Evolutionary conservation across 2,329 filamentous ascomycete species (phyloP).

Genomic region (Zymoseptoria crescenta): DNA sequence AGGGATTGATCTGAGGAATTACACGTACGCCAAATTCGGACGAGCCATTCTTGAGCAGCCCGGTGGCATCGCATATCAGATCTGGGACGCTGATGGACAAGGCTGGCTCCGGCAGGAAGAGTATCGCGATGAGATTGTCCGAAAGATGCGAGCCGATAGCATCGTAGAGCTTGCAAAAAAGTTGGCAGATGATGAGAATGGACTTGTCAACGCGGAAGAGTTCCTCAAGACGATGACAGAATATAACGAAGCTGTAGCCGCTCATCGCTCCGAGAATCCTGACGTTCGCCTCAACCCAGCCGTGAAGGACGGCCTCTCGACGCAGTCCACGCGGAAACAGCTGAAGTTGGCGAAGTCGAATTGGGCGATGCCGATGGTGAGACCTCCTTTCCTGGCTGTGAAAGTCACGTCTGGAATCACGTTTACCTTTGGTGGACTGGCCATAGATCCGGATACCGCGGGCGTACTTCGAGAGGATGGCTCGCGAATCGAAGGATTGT

Average conservation of each 20-base stretch:
- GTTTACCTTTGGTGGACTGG: conserved; percentile 60
- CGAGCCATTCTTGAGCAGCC: conserved; percentile 54
- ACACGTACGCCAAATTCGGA: conserved; percentile 60
- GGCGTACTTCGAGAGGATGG: conserved; percentile 43
- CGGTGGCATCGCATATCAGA: conserved; percentile 52
- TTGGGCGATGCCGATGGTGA: conserved; percentile 54
- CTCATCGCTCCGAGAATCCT: conserved; percentile 40
- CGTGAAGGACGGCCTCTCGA: conserved; percentile 54
- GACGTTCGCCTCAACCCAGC: conserved; percentile 50
- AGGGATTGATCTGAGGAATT: conserved; percentile 57
- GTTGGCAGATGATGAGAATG: conserved; percentile 32
- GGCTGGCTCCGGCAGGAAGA: conserved; percentile 54
- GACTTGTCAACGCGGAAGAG: conserved; percentile 37
- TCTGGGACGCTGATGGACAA: conserved; percentile 51
- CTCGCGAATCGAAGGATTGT: conserved; percentile 47
- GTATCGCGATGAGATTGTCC: conserved; percentile 51
- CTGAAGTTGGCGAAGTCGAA: conserved; percentile 54
- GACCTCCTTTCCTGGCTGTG: conserved; percentile 54
- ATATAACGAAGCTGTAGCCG: conserved; percentile 52
- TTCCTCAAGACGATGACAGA: conserved; percentile 48
- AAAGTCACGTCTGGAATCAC: conserved; percentile 59
- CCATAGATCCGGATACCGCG: conserved; percentile 48
- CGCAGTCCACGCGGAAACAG: conserved; percentile 41
- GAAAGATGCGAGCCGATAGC: conserved; percentile 44
- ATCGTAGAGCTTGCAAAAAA: conserved; percentile 51